Conservation (phyloP, 805 yeast genomes). For the Torulaspora quercuum region DNA sequence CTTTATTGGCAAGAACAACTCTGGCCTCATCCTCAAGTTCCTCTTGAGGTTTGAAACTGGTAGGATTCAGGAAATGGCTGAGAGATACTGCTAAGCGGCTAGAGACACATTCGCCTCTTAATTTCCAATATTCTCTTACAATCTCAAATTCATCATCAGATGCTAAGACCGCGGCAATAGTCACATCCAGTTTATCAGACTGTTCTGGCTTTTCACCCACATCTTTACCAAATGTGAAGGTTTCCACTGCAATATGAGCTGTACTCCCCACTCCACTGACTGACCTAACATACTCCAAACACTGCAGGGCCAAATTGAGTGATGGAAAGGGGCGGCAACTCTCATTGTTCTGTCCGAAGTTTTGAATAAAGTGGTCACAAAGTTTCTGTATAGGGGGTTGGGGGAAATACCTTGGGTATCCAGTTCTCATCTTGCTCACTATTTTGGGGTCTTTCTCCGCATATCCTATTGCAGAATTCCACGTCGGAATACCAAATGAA, state of each 20-base stretch:
- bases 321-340: constrained; percentile 66
- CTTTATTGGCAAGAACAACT: constrained; percentile 3
- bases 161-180: constrained; percentile 61
- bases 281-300: constrained; percentile 63
- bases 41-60: background rate
- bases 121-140: constrained; percentile 86
- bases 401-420: constrained; percentile 81
- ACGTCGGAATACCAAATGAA: constrained; percentile 85
- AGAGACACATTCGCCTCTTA: constrained; percentile 22
- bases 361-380: constrained; percentile 48
- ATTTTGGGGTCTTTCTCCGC: constrained; percentile 87
- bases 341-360: constrained; percentile 73
- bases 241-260: constrained; percentile 17
- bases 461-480: constrained; percentile 87
- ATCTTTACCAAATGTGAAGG: constrained; percentile 11
- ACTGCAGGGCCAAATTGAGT: constrained; percentile 63
- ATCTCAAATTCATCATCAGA: constrained; percentile 54
- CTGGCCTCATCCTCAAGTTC: constrained; percentile 3
- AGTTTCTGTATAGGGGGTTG: constrained; percentile 57
- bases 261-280: constrained; percentile 11
- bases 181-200: constrained; percentile 52
- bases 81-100: constrained; percentile 16
- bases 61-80: constrained; percentile 2
- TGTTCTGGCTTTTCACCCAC: constrained; percentile 53
- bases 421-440: constrained; percentile 69